phyloP scores from a whole-genome alignment of 73 alveolate genomes.

The Durusdinium trenchii region DNA sequence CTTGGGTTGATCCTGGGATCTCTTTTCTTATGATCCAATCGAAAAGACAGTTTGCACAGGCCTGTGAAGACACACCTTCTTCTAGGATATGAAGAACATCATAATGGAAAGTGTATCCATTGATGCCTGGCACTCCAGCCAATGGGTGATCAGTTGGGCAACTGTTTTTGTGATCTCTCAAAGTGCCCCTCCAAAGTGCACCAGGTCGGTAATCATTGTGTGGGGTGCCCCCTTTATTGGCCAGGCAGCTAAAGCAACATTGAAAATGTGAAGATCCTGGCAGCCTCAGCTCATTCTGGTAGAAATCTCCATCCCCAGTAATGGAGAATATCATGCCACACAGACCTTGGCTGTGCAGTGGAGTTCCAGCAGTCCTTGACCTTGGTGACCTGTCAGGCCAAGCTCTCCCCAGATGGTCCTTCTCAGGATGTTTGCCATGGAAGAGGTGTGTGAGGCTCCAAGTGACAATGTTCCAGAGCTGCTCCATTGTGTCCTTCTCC shows the following conservation, averaged over 20 bases:
- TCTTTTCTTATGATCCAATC: not conserved
- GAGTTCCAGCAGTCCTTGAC: not conserved
- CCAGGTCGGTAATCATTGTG: constrained; percentile 6
- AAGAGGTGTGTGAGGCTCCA: not conserved
- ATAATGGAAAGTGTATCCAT: not conserved
- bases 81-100: not conserved
- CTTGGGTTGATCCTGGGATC: not conserved
- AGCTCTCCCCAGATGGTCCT: not conserved
- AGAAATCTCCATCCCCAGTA: constrained; percentile 31
- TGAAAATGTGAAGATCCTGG: not conserved
- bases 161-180: not conserved
- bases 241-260: not conserved
- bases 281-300: constrained; percentile 18
- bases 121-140: not conserved
- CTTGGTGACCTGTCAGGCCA: not conserved
- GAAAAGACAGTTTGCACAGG: not conserved
- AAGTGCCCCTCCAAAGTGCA: constrained; percentile 5
- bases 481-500: constrained; percentile 20
- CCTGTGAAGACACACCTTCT: not conserved
- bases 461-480: not conserved
- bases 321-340: not conserved
- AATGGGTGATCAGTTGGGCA: constrained; percentile 6
- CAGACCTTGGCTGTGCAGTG: not conserved
- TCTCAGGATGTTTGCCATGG: constrained; percentile 30
- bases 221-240: constrained; percentile 3